Base-by-base conservation (phyloP, 306 rosid species). In the Cucurbita pepo region DNA sequence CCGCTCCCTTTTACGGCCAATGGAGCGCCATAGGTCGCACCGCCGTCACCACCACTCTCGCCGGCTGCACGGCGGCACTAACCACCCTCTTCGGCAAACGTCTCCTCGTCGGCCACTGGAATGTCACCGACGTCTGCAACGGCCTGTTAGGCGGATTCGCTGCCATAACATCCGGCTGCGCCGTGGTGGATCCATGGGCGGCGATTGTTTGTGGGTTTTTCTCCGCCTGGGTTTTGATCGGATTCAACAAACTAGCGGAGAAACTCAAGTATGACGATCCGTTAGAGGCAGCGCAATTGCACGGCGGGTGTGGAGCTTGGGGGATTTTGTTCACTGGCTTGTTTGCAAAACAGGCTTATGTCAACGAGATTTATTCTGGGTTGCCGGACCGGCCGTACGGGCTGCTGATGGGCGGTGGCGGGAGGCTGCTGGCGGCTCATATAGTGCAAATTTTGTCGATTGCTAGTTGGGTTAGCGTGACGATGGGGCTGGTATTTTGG, bases 1-100 rank as follows among this genome's bases (percentile, higher is more conserved):
- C 71, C 44, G 88, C 85, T 38, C 73, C 83, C 16, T 80, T 38
- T 19, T 87, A 84, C 47, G 88, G 91, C 0, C 91, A 87, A 43
- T 87, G 91, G 91, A 87, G 91, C 40, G 88, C 87, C 7, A 51
- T 87, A 3, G 87, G 91, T n/a, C 78, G 91, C 8, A 84, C 91
- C 5, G 88, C 88, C 3, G 88, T 87, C 14, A 84, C 91, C 41
- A 84, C 87, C 30, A 84, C 88, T 0, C 75, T 84, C 9, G 86
- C 91, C 48, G 88, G 91, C n/a, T 84, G 84, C 59, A 38, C 88
- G 0, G 83, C 87, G 0, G 87, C 89, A 4, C 19, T 85, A 3
- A 82, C 91, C 0, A 87, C 87, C 0, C 77, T 85, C 10, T 87
- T 87, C 52, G 91, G 82, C 8, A 85, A 81, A 64, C 82, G 89